Base-by-base conservation (phyloP, 208 protist genomes). In the Leishmania gerbilli region DNA sequence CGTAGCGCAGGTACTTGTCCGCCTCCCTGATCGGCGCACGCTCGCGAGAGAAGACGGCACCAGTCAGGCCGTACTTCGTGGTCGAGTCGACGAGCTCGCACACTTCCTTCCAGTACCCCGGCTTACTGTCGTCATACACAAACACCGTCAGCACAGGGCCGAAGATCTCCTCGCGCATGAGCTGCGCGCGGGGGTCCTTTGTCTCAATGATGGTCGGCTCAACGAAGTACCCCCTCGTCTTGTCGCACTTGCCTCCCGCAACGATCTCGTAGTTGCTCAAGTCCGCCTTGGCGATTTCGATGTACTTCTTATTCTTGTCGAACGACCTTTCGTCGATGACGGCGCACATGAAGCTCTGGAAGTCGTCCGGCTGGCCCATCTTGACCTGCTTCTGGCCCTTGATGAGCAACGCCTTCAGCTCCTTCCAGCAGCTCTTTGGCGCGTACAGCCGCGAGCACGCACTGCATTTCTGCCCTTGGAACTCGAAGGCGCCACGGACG, bases 401-500 rank as follows among this genome's bases (percentile, higher is more conserved):
- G 17, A 99, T 42, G 24, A 99, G 77, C 64, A 95, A 83, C 37
- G 93, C 89, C 80, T 93, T 95, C 40, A 99, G 47, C 79, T 92
- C 87, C 37, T 82, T 77, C 97, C 97, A 99, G 53, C 90, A 79
- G 75, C 87, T 97, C 83, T 94, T 91, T n/a, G 99, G 98, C n/a
- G 94, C 89, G 84, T 99, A 99, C 56, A 93, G 24, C 37, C 96
- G 92, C 34, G 94, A 98, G 76, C 89, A 95, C 47, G 96, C 95
- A 71, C 90, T 99, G 92, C 99, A 99, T 92, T 99, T 99, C 91
- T 99, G 99, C 40, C 99, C 98, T 84, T 98, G 95, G 83, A 94
- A 99, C 88, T 99, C 99, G 89, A 99, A 99, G 17, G 98, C 91
- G 13, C 88, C 96, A 67, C 99, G 95, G 1, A 99, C 53, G 8